Base-by-base conservation (phyloP, 2,329 filamentous ascomycete species). In the Lasiodiplodia sp. region DNA sequence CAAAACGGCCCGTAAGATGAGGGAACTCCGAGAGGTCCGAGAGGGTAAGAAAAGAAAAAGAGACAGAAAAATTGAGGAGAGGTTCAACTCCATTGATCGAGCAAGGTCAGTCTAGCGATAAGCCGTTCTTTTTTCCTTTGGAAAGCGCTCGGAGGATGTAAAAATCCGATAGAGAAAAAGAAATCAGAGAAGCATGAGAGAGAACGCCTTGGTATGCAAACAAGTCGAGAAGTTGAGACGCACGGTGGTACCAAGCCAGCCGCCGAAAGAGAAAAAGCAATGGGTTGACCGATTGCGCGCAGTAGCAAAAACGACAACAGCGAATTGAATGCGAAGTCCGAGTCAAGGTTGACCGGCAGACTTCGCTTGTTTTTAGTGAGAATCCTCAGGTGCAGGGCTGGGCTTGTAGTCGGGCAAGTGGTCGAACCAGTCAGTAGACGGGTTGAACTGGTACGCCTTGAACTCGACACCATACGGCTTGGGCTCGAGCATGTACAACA, bases 381-480 rank as follows among this genome's bases (percentile, higher is more conserved):
- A 52, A 37, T 64, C 44, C 3, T 58, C 44, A 10, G 66, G 34
- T n/a, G 47, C 16, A 11, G 67, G 58, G 5, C 67, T 40, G 2
- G 96, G 87, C 79, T 91, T 89, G 81, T 96, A 98, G 75, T 94
- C 86, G n/a, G 91, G 92, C 56, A 96, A 82, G 77, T 96, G 90
- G 69, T 96, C 89, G 75, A 99, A 99, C 86, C 91, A 93, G 71
- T 91, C 89, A 23, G 83, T 87, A 3, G 86, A 84, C 71, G 92
- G 88, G 77, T 97, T 92, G 82, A 97, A 99, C 70, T 90, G 88
- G 84, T 97, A 99, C 0, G 94, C 95, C 78, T 97, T 95, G 83
- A 98, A 97, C 70, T 97, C 95, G 69, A 97, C 94, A 16, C 96
- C 96, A 73, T 99, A 99, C 0, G 96, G 96, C 85, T 97, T 97